Base-by-base conservation (phyloP, 2,329 filamentous ascomycete species). In the Beauveria caledonica region DNA sequence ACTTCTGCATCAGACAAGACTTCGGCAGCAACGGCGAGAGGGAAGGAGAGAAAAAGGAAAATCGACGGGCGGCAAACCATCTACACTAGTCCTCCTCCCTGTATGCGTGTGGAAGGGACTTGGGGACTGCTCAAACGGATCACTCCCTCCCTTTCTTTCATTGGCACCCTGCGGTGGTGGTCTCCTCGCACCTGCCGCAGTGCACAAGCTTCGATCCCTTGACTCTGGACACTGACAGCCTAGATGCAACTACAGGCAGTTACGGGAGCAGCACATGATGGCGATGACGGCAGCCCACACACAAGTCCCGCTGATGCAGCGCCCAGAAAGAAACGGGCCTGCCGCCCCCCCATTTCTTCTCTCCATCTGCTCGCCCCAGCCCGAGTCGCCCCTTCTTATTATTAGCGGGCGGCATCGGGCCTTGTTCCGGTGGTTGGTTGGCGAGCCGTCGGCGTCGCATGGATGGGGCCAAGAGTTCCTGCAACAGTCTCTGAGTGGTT, bases 361-460 rank as follows among this genome's bases (percentile, higher is more conserved):
- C 27, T 39, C 33, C 33, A 5, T 59, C 48, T 42, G 27, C 25
- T 42, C 42, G 42, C 42, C 56, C 36, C 21, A 44, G 27, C 36
- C 25, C 48, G 33, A 52, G 48, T 45, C 39, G 25, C 36, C 36
- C 29, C 45, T 19, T 33, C 25, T 25, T 49, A 6, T 40, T 40
- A 9, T 33, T 27, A 39, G 39, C 57, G 57, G 57, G 42, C 58
- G 58, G 58, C 49, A 60, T 60, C 58, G 58, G 58, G 58, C 58
- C 58, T 53, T 53, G 49, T 60, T 53, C 58, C 58, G 58, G 58
- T 60, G 58, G 58, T 60, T 60, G 58, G 58, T 60, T 53, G 58
- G 58, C n/a, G 56, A 59, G 56, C 48, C 56, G 54, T 57, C 55
- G 45, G 55, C 54, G 56, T 58, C 27, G 36, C 55, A 50, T 33